Percentiles rank a stretch among this genome's conserved stretches.
Evolutionary conservation across 2,329 filamentous ascomycete species (phyloP).

Genomic region (Pseudocercospora pini-densiflorae): DNA sequence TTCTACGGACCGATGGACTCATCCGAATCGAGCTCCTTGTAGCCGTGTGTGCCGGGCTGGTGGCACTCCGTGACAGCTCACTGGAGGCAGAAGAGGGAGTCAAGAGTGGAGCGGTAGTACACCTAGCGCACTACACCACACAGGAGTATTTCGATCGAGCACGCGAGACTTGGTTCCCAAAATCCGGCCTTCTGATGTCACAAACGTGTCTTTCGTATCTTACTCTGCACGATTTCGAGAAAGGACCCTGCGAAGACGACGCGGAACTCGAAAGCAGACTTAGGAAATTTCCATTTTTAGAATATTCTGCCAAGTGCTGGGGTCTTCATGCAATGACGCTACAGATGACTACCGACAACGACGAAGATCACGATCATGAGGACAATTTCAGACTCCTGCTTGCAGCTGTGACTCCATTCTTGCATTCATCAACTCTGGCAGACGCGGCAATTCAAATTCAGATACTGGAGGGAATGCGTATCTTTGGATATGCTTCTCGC

Average conservation of each 20-base stretch:
- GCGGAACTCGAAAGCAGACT: not conserved
- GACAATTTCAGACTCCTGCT: no score
- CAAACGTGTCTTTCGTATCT: not conserved
- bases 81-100: no score
- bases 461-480: not conserved
- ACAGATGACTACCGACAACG: no score
- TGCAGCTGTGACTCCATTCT: no score
- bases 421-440: not conserved
- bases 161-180: not conserved
- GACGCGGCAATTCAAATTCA: not conserved
- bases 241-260: not conserved
- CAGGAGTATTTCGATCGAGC: not conserved
- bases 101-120: not conserved
- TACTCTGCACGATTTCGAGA: not conserved
- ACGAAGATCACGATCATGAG: no score
- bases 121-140: not conserved
- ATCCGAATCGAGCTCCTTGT: not conserved
- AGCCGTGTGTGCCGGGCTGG: not conserved
- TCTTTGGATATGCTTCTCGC: not conserved
- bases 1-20: not conserved
- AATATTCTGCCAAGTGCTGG: not conserved
- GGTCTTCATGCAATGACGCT: not conserved
- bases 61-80: not conserved
- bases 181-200: not conserved
- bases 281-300: not conserved